Evolutionary conservation across 2,329 filamentous ascomycete species (phyloP).

Genomic region (Acrocalymma vagum): DNA sequence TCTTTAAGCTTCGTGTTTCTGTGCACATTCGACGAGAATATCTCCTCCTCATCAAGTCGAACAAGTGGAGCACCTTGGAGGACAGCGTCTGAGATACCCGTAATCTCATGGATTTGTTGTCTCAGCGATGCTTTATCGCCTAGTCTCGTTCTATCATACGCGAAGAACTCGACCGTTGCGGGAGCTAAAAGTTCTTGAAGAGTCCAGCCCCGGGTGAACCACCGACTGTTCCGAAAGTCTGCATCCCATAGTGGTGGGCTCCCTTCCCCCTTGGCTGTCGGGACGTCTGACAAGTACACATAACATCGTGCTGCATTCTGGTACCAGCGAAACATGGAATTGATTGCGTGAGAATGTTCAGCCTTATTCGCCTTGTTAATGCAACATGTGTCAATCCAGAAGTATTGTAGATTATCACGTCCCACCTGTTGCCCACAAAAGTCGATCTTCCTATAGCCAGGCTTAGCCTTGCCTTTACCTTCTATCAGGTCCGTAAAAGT

Average conservation of each 20-base stretch:
- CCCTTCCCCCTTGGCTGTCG: constrained; percentile 7
- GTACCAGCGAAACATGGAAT: constrained; percentile 21
- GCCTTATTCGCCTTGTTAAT: constrained; percentile 21
- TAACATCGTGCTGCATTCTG: constrained; percentile 3
- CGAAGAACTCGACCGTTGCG: constrained; percentile 23
- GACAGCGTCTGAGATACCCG: constrained; percentile 9
- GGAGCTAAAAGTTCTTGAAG: constrained; percentile 24
- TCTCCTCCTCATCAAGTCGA: constrained; percentile 14
- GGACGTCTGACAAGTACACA: constrained; percentile 6
- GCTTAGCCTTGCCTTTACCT: constrained; percentile 10
- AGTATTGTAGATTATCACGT: constrained; percentile 17
- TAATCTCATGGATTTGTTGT: constrained; percentile 8
- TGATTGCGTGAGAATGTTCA: constrained; percentile 18
- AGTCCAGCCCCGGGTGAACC: constrained; percentile 18
- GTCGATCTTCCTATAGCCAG: constrained; percentile 11
- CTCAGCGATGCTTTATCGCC: constrained; percentile 10
- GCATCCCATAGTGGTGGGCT: constrained; percentile 7
- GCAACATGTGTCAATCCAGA: constrained; percentile 23
- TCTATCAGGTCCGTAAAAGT: constrained; percentile 27
- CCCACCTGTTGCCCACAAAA: constrained; percentile 20
- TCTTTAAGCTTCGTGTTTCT: constrained; percentile 17
- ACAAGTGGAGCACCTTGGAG: constrained; percentile 3
- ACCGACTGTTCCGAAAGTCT: constrained; percentile 10
- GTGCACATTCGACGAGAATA: constrained; percentile 9
- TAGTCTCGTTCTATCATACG: constrained; percentile 10